Evolutionary conservation across 2,329 filamentous ascomycete genomes (phyloP).

Genomic region (Penicillium griseofulvum): DNA sequence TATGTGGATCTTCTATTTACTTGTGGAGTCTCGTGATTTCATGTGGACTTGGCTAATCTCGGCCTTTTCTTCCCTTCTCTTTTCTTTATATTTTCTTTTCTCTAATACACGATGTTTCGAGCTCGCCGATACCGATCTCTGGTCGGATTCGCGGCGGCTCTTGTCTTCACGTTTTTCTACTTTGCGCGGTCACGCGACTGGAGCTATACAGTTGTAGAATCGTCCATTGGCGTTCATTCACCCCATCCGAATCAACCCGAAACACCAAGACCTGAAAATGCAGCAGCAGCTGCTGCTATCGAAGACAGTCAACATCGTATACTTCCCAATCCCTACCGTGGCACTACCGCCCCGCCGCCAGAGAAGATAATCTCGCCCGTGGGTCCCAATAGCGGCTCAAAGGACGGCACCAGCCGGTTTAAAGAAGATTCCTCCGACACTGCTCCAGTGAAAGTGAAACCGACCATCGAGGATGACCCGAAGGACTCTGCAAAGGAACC

Average conservation of each 20-base stretch:
- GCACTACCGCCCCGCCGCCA: constrained; percentile 13
- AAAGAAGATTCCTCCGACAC: constrained; percentile 1
- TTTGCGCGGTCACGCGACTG: constrained; percentile 49
- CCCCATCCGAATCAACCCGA: constrained; percentile 7
- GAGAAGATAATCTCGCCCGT: constrained; percentile 4
- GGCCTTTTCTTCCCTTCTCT: constrained; percentile 1
- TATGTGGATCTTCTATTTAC: constrained; percentile 8
- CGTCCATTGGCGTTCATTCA: constrained; percentile 4
- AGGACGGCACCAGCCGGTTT: background rate
- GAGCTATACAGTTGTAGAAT: constrained; percentile 18
- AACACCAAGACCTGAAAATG: background rate
- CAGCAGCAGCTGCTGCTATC: background rate
- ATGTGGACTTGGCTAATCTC: constrained; percentile 6
- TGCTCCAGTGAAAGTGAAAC: constrained; percentile 6
- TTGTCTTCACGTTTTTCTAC: constrained; percentile 50
- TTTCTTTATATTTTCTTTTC: background rate
- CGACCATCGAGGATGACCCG: constrained; percentile 3
- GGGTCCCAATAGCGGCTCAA: constrained; percentile 5
- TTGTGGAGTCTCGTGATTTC: constrained; percentile 12
- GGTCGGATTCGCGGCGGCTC: constrained; percentile 45
- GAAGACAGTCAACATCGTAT: constrained; percentile 15
- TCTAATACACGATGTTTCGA: constrained; percentile 42
- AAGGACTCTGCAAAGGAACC: background rate
- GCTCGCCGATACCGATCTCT: constrained; percentile 50
- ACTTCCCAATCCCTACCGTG: constrained; percentile 11